These are phyloP conservation scores for Ciborinia camelliae DNA, from an alignment of 2,329 filamentous ascomycete species.

Conservation along the genomic window DNA sequence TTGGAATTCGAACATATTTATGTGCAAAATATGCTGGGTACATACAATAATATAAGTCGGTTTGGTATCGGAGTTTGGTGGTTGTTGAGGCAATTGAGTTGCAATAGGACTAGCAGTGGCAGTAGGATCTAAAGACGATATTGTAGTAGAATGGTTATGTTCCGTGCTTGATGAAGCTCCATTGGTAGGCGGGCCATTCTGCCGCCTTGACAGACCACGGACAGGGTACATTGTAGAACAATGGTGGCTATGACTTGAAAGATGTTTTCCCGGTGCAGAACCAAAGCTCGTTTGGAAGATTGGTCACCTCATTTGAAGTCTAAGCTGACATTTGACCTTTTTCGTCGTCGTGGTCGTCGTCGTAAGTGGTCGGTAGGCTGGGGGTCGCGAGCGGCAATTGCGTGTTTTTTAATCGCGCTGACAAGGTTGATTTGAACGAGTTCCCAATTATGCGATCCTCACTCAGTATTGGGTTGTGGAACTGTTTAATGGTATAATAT, in stretches of 20 bases:
- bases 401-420: slow-evolving; percentile 10
- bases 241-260: slow-evolving; percentile 1
- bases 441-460: background rate
- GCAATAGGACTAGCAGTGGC: background rate
- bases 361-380: background rate
- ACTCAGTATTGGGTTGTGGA: background rate
- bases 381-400: slow-evolving; percentile 10
- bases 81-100: background rate
- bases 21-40: background rate
- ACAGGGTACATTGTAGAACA: slow-evolving; percentile 15
- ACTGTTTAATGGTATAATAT: background rate
- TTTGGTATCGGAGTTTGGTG: background rate
- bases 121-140: background rate
- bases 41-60: slow-evolving; percentile 18
- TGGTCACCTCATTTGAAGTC: slow-evolving; percentile 17
- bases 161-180: slow-evolving; percentile 9
- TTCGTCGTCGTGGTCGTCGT: background rate
- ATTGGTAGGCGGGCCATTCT: slow-evolving; percentile 10
- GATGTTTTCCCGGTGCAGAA: slow-evolving; percentile 1
- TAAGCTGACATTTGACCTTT: slow-evolving; percentile 9
- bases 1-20: background rate
- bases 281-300: slow-evolving; percentile 13
- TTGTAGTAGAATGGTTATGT: background rate
- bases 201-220: slow-evolving; percentile 14
- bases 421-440: slow-evolving; percentile 3